phyloP scores from a whole-genome alignment of 306 rosid species.

The Dryas alaskensis region DNA sequence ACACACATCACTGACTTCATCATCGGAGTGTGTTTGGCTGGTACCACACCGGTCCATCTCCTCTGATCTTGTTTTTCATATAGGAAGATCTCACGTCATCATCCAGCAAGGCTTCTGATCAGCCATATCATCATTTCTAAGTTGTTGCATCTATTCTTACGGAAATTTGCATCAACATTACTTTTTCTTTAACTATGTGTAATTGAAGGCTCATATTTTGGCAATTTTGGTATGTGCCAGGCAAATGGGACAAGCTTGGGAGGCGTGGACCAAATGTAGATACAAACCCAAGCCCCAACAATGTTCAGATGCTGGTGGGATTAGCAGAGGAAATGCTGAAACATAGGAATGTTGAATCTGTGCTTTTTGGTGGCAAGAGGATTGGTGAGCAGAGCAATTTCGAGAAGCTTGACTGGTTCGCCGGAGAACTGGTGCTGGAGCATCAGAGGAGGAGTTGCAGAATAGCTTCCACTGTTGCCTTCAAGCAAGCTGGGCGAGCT shows the following conservation, averaged over 20 bases:
- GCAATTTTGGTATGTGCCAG: conserved; percentile 42
- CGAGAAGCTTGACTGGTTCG: conserved; percentile 97
- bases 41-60: too few relatives aligned
- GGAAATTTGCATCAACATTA: too few relatives aligned
- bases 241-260: conserved; percentile 90
- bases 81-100: too few relatives aligned
- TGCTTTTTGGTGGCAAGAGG: conserved; percentile 87
- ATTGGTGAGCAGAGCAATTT: conserved; percentile 74
- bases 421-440: conserved; percentile 92
- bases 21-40: too few relatives aligned
- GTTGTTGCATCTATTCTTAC: too few relatives aligned
- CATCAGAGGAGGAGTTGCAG: conserved; percentile 99
- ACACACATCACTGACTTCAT: too few relatives aligned
- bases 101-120: too few relatives aligned
- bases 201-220: conserved; percentile 9
- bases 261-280: conserved; percentile 67
- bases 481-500: conserved; percentile 97
- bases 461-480: conserved; percentile 99
- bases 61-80: too few relatives aligned
- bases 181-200: not conserved
- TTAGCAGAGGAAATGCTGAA: conserved; percentile 84
- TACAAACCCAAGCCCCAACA: conserved; percentile 69
- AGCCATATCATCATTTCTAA: too few relatives aligned
- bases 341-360: conserved; percentile 94
- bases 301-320: conserved; percentile 73